Evolutionary conservation across 1,284 basidiomycete species (phyloP), one percentile per base, ranked within the genome.

Genomic region (Entoloma clypeatum): DNA sequence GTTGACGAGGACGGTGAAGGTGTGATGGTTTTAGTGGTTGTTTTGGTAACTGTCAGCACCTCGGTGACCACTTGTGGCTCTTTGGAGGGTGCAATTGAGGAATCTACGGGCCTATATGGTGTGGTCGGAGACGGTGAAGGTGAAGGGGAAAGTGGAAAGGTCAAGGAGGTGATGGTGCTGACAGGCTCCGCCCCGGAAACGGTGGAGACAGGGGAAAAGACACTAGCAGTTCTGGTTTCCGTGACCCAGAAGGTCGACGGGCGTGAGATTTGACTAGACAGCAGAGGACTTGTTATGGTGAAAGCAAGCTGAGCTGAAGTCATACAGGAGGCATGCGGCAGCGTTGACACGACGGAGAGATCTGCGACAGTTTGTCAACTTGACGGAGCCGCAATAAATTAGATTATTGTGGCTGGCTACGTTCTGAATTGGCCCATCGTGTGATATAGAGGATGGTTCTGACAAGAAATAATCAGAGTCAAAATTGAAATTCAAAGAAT

Each of bases 1-100:
- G 27, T 65, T n/a, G 55, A 50, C 5, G 62, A 57, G 2, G 58
- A 31, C 5, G 58, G 59, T 3, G 62, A 56, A 21, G 63, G 48
- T 5, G 65, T 64, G 16, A 67, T 52, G 0, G 62, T 65, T 17
- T 57, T 45, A 5, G 64, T 61, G 16, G 50, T 45, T 5, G 65
- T 52, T 33, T 60, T 55, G 10, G 57, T 62, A 36, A 63, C 45
- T 18, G 58, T 63, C 14, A 50, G 38, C n/a, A 48, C 50, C 36
- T 29, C 34, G 4, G 43, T n/a, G n/a, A n/a, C n/a, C n/a, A n/a
- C n/a, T 50, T 9, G 32, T 48, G n/a, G 48, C 23, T 23, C 32
- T 28, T 31, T 35, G 16, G 25, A 34, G 7, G 36, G 28, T 10
- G 40, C 19, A 29, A 36, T 13, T 14, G 39, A 9, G 3, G 44